A percentile compares a stretch with the other conserved stretches of the same genome.
These are phyloP conservation scores for Ottelia alismoides DNA, from an alignment of 106 monocot species.

Conservation along the genomic window DNA sequence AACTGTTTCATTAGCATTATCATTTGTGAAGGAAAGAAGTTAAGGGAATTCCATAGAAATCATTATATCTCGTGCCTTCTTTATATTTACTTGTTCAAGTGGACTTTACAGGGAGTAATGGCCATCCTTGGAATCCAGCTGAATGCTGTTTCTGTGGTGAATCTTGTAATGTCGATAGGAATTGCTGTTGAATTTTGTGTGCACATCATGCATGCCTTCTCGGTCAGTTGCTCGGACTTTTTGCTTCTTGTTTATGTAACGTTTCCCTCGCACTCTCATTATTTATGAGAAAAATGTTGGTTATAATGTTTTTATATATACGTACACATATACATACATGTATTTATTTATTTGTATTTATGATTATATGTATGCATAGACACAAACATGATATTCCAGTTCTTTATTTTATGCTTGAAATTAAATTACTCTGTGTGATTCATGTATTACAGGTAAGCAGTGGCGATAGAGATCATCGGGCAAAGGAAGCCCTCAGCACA, in stretches of 20 bases:
- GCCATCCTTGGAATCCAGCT: slow-evolving; percentile 77
- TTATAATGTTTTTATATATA: not conserved
- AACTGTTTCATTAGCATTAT: too few species aligned
- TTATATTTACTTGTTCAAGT: not conserved
- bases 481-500: slow-evolving; percentile 55
- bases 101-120: slow-evolving; percentile 78
- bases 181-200: slow-evolving; percentile 99
- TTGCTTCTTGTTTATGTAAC: not conserved
- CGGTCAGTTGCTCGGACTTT: slow-evolving; percentile 35
- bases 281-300: too few species aligned
- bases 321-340: not conserved
- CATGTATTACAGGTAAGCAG: slow-evolving; percentile 38
- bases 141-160: slow-evolving; percentile 93
- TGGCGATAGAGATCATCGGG: slow-evolving; percentile 54
- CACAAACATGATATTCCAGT: not conserved
- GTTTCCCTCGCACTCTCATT: not conserved
- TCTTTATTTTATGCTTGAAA: too few species aligned
- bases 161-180: slow-evolving; percentile 96
- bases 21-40: too few species aligned
- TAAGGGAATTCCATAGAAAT: too few species aligned
- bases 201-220: slow-evolving; percentile 91
- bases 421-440: too few species aligned
- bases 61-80: too few species aligned
- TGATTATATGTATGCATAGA: not conserved
- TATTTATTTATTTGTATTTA: not conserved